Evolutionary conservation across 371 early-diverging fungal genomes (phyloP), one percentile per base, ranked within the genome.

Genomic region (Mucor lusitanicus): DNA sequence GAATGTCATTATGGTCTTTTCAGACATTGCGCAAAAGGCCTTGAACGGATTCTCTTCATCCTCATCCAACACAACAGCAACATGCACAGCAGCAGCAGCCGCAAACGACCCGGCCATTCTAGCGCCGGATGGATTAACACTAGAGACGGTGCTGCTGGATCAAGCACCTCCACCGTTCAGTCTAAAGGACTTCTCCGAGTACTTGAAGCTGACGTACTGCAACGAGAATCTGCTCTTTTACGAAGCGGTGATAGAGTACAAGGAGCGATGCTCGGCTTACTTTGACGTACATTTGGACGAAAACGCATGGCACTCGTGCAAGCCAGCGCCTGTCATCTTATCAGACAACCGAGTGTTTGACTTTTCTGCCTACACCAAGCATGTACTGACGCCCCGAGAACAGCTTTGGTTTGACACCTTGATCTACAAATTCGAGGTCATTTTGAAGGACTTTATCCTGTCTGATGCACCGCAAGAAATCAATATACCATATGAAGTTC

Each of bases 381-480:
- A 30, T n/a, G 11, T 61, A 32, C 53, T 78, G 11, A 66, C 69
- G 46, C 50, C 64, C 5, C 63, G 74, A 56, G 70, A 78, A 12
- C 53, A 37, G 8, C 42, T 70, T 2, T 67, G 69, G 42, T 81
- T 78, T 50, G 69, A 73, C 6, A 67, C 59, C 0, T 53, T 81
- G 19, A 69, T 69, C 32, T 57, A 65, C 23, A 71, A 73, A 46
- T 81, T 81, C 44, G 64, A 78, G 17, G 56, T 57, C 32, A 81
- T 81, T 1, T 42, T 81, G 1, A 58, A 69, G 37, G 63, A 63
- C 0, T 78, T 72, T 37, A 71, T 81, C 13, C 53, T 74, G 11
- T 68, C 65, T 50, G 73, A 81, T 55, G 72, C 81, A 19, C 65
- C 72, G 6, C 78, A 76, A 64, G 81, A 81, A 62, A 76, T 81